Percentiles rank a stretch among this genome's conserved stretches.
phyloP scores from a whole-genome alignment of 2,329 filamentous ascomycete species.

The Colletotrichum lindemuthianum region DNA sequence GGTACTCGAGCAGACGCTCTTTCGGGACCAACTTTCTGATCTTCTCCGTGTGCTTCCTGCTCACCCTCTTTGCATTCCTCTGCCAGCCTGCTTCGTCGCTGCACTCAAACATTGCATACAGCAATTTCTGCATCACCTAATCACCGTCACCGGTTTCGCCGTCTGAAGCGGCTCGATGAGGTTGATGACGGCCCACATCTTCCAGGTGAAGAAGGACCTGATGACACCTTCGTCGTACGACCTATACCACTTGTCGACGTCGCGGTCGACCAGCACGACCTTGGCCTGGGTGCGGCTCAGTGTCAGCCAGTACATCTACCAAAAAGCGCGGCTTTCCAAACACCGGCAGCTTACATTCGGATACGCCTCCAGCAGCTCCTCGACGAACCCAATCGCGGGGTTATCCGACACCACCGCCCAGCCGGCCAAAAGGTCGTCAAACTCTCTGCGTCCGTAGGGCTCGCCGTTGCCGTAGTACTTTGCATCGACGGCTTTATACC shows the following conservation, averaged over 20 bases:
- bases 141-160: neutral
- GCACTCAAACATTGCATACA: neutral
- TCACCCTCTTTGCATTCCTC: neutral
- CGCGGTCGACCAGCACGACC: conserved; percentile 49
- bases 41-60: conserved; percentile 13
- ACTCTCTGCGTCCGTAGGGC: conserved; percentile 34
- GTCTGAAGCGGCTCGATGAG: conserved; percentile 3
- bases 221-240: conserved; percentile 8
- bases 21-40: conserved; percentile 8
- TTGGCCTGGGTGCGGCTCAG: conserved; percentile 40
- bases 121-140: neutral
- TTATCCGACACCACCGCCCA: conserved; percentile 50
- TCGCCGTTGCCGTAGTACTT: conserved; percentile 35
- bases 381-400: conserved; percentile 47
- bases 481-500: conserved; percentile 36
- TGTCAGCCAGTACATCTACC: neutral
- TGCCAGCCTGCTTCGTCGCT: neutral
- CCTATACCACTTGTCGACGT: conserved; percentile 42
- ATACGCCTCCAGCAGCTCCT: conserved; percentile 52
- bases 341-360: conserved; percentile 49
- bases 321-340: too few relatives aligned
- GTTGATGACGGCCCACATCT: conserved; percentile 5
- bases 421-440: conserved; percentile 36
- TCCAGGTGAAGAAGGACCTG: neutral
- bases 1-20: conserved; percentile 46